Evolutionary conservation across 352 stramenopile genomes (phyloP).

Genomic region (Phytophthora capsici): DNA sequence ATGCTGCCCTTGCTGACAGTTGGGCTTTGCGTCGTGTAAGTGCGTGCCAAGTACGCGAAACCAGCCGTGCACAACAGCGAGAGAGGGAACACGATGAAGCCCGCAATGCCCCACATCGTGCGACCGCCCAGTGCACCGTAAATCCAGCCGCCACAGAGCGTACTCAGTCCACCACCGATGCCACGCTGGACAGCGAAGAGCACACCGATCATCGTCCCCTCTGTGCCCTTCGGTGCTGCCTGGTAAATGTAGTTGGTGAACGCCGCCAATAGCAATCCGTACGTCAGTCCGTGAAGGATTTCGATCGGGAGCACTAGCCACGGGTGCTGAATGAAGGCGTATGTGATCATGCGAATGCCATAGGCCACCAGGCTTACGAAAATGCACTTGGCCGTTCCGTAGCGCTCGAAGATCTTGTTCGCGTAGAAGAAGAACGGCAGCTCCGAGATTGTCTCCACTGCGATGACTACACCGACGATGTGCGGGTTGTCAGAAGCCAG

Average conservation of each 20-base stretch:
- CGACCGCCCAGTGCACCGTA: constrained; percentile 43
- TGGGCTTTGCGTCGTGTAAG: constrained; percentile 34
- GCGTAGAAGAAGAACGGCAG: constrained; percentile 57
- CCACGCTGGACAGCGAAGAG: constrained; percentile 47
- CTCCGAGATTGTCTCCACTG: constrained; percentile 49
- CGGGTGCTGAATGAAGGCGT: constrained; percentile 45
- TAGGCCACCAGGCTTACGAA: constrained; percentile 44
- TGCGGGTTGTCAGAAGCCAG: constrained; percentile 40
- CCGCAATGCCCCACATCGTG: constrained; percentile 48
- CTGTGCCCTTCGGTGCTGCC: constrained; percentile 37
- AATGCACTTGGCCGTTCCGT: constrained; percentile 46
- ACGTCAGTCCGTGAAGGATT: constrained; percentile 51
- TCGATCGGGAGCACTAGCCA: constrained; percentile 49
- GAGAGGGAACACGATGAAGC: constrained; percentile 43
- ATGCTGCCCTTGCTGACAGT: constrained; percentile 31
- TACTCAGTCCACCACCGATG: constrained; percentile 42
- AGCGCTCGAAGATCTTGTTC: constrained; percentile 50
- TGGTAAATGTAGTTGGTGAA: constrained; percentile 58
- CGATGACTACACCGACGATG: constrained; percentile 49
- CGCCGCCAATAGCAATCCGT: constrained; percentile 41
- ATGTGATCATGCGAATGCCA: constrained; percentile 45
- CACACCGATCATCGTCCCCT: constrained; percentile 54
- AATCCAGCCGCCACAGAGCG: constrained; percentile 45
- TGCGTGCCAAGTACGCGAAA: constrained; percentile 40
- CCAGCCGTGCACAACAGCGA: constrained; percentile 26